These are phyloP conservation scores for Cryptococcus hybrid DNA, from an alignment of 1,284 basidiomycete species.

Conservation along the genomic window DNA sequence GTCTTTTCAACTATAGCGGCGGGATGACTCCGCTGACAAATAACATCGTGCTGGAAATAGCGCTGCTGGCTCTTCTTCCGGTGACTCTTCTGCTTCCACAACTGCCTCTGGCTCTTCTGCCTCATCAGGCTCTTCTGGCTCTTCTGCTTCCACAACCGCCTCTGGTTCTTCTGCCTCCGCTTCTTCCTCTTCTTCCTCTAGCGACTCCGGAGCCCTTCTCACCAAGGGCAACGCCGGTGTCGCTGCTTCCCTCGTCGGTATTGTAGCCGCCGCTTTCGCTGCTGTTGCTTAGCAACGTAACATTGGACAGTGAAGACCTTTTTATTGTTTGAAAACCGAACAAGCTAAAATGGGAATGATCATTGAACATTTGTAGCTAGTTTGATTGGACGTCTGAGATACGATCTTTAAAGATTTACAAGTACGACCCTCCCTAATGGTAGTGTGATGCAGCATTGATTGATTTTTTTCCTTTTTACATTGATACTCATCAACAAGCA, in stretches of 20 bases:
- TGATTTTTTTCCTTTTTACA: no score
- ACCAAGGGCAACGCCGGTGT: conserved; percentile 11
- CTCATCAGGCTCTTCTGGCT: neutral
- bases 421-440: no score
- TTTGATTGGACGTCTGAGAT: no score
- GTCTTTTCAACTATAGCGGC: neutral
- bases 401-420: no score
- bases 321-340: neutral
- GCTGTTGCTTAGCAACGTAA: conserved; percentile 1
- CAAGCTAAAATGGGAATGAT: no score
- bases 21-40: conserved; percentile 1
- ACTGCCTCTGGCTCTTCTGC: conserved; percentile 3
- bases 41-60: neutral
- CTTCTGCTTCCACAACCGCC: conserved; percentile 3
- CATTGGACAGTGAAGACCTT: neutral
- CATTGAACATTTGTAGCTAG: no score
- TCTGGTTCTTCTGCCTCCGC: conserved; percentile 3
- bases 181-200: conserved; percentile 2
- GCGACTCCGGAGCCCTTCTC: conserved; percentile 2
- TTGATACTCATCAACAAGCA: no score
- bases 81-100: conserved; percentile 4
- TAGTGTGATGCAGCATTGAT: no score
- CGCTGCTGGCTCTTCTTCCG: neutral
- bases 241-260: conserved; percentile 12
- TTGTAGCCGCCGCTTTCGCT: conserved; percentile 11